Evolutionary conservation across 768 basidiomycete genomes (phyloP).

Genomic region (Dacryopinax spathularia): DNA sequence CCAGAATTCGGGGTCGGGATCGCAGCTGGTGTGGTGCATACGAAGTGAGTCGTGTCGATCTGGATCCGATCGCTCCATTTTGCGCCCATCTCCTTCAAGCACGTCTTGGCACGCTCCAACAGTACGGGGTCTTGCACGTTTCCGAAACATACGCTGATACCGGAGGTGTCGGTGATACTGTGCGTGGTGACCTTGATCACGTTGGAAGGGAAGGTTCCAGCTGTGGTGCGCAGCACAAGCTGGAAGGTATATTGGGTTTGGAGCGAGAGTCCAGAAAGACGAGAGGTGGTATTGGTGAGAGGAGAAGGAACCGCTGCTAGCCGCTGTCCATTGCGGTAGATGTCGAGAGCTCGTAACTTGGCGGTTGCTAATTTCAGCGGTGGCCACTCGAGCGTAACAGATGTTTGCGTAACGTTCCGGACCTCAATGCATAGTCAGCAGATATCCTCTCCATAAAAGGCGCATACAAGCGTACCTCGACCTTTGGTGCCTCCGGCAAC

Average conservation of each 20-base stretch:
- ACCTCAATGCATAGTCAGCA: too few relatives aligned
- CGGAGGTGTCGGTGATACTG: slow-evolving; percentile 88
- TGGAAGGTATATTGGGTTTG: slow-evolving; percentile 88
- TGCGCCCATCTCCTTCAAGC: slow-evolving; percentile 72
- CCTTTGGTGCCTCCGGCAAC: slow-evolving; percentile 55
- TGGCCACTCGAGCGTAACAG: slow-evolving; percentile 93
- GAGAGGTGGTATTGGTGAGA: slow-evolving; percentile 70
- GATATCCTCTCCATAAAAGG: too few relatives aligned
- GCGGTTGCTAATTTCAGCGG: slow-evolving; percentile 69
- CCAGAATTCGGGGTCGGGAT: slow-evolving; percentile 38
- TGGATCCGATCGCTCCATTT: slow-evolving; percentile 87
- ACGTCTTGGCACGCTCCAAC: slow-evolving; percentile 67
- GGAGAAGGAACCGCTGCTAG: slow-evolving; percentile 76
- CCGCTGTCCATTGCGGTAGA: slow-evolving; percentile 82
- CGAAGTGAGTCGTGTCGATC: slow-evolving; percentile 97
- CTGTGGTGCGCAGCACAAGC: slow-evolving; percentile 79
- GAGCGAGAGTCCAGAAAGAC: slow-evolving; percentile 67
- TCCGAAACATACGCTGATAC: slow-evolving; percentile 89
- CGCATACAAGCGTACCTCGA: slow-evolving; percentile 63
- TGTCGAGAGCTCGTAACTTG: slow-evolving; percentile 75
- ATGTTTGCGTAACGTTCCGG: slow-evolving; percentile 91
- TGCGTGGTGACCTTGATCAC: slow-evolving; percentile 74
- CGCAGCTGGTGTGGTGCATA: slow-evolving; percentile 72
- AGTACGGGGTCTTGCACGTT: slow-evolving; percentile 64
- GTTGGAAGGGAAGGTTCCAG: slow-evolving; percentile 81